Conservation (phyloP, 1,284 basidiomycete species). For the Melampsora occidentalis region DNA sequence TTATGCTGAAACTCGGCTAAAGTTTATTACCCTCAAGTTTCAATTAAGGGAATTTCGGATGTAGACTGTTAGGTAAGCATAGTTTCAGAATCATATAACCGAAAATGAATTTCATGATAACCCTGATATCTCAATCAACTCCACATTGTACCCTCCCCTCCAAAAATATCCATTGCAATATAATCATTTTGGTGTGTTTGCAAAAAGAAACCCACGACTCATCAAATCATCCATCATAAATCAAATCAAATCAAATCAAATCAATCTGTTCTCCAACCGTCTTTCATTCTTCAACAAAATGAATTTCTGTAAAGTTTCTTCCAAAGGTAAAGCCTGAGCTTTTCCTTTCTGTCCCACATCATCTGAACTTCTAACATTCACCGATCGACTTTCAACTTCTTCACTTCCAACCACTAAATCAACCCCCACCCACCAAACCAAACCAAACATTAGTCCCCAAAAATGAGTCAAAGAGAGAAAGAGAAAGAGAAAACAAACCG, state of each 20-base stretch:
- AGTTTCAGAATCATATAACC: no score
- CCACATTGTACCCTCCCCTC: no score
- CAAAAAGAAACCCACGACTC: no score
- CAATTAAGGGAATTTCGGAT: no score
- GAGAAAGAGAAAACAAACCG: conserved; percentile 61
- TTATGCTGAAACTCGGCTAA: no score
- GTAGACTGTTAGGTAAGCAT: no score
- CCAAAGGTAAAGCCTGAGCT: conserved; percentile 64
- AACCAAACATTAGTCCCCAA: conserved; percentile 1
- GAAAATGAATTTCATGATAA: no score
- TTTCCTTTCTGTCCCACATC: conserved; percentile 78
- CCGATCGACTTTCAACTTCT: conserved; percentile 76
- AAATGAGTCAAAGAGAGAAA: not conserved
- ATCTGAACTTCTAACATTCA: conserved; percentile 63
- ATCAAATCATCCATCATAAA: not conserved
- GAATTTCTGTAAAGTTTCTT: conserved; percentile 66
- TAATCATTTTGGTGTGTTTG: no score
- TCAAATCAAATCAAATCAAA: no score
- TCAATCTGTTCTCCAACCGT: conserved; percentile 62
- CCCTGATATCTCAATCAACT: no score
- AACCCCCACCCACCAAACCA: conserved; percentile 36
- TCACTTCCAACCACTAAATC: conserved; percentile 83
- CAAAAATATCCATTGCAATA: no score
- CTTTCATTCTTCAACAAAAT: conserved; percentile 64
- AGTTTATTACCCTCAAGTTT: no score